Evolutionary conservation across 139 green algal genomes (phyloP).

Genomic region (Desmodesmus armatus): DNA sequence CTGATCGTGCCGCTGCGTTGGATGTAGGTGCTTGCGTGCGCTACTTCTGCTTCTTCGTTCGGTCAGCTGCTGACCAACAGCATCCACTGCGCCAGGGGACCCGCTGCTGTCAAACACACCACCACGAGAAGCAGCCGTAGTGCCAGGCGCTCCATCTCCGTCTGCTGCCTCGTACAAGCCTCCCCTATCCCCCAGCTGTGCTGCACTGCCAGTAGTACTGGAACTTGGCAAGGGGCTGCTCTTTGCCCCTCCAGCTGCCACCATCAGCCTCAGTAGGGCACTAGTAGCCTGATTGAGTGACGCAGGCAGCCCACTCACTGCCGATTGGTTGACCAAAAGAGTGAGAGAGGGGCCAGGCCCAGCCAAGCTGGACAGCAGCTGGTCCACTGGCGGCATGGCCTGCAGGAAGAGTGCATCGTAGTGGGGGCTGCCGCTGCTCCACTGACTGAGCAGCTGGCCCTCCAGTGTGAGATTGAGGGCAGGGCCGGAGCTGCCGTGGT

Average conservation of each 20-base stretch:
- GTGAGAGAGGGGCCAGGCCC: conserved; percentile 26
- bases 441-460: conserved; percentile 68
- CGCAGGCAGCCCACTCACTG: conserved; percentile 64
- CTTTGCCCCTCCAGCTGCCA: conserved; percentile 11
- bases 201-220: neutral
- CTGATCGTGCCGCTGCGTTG: no score
- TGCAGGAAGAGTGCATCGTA: conserved; percentile 76
- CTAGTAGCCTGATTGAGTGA: conserved; percentile 50
- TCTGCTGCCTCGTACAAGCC: neutral
- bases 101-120: no score
- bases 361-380: conserved; percentile 25
- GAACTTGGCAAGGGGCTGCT: neutral
- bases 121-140: neutral
- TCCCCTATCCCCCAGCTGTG: neutral
- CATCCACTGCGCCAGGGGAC: no score
- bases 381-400: conserved; percentile 40
- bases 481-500: conserved; percentile 34
- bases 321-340: conserved; percentile 62
- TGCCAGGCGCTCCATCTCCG: neutral
- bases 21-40: no score
- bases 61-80: no score
- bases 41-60: no score
- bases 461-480: conserved; percentile 67
- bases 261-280: conserved; percentile 60
- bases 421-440: conserved; percentile 51